Base-by-base conservation (phyloP, 1,284 basidiomycete species). In the Pseudozyma tsukubaensis region DNA sequence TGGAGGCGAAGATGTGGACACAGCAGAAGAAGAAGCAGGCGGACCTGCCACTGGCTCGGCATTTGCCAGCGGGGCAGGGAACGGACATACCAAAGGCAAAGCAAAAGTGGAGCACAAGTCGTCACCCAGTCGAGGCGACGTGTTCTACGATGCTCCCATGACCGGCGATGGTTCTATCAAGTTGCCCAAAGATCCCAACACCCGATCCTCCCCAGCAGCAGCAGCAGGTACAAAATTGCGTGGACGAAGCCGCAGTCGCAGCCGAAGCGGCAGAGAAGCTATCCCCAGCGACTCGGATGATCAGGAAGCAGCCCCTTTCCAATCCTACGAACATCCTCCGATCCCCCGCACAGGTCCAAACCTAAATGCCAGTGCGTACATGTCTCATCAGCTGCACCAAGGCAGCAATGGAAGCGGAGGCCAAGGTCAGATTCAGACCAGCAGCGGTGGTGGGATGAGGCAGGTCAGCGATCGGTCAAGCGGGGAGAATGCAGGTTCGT, bases 351-450 rank as follows among this genome's bases (percentile, higher is more conserved):
- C 71, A 4, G 71, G 71, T 11, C 61, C 71, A 18, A 73, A 74
- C 18, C 61, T 74, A 35, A 74, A 65, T 37, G 62, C 72, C 2
- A 69, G 66, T 36, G 72, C 72, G 2, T 74, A 73, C 50, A 54
- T 73, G 65, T 50, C 53, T 5, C 55, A 71, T 39, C 68, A 65
- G 53, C 56, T 59, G 16, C 55, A 51, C 11, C 56, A 59, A 21
- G 51, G 44, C 57, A 39, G 14, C 45, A n/a, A 19, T 36, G 29
- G 49, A 24, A 39, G 24, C 39, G 42, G 44, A 35, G 42, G 24
- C 24, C 24, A 29, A 29, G 24, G 24, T 29, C 24, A 29, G 6
- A 29, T 29, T 29, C 24, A 29, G 24, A 44, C 29, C 21, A 43
- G 43, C 59, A 49, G n/a, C 39, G 36, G 6, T 29, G 48, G 32